Evolutionary conservation across 2,329 filamentous ascomycete species (phyloP), one percentile per base, ranked within the genome.

Genomic region (Colletotrichum endophyticum): DNA sequence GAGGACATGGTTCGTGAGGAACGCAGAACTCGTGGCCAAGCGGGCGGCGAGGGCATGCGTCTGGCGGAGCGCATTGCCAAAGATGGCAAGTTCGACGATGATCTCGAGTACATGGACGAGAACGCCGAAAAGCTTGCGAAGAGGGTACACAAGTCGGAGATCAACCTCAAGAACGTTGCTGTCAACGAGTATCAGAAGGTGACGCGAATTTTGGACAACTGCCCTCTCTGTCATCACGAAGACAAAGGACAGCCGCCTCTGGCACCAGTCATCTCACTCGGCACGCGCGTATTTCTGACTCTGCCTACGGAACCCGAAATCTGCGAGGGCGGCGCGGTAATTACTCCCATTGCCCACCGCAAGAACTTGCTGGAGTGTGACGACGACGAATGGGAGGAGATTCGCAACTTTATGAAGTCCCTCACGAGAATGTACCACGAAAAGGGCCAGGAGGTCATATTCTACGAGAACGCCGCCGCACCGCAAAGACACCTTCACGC

Each of bases 371-470:
- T 99, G n/a, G 96, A 98, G 84, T 99, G 97, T 84, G 96, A 99
- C 84, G 96, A 99, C 82, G 97, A 99, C 82, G 97, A 99, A 84
- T 99, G 98, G 98, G 97, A 99, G 83, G 97, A 99, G 85, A 94
- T 99, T 8, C 94, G 97, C 80, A 99, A 99, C 84, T 99, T 99
- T 83, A 99, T 99, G 96, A 99, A 99, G 87, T 94, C 92, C 75
- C 89, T 99, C 25, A 98, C 94, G 6, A 93, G 96, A 61, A 94
- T 98, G 92, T 99, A 99, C 85, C 95, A 98, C 86, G 94, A 96
- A 59, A 95, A 98, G 84, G 96, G 96, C 13, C 94, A 95, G 68
- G 95, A 97, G 80, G 96, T 99, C 12, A 88, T 99, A 78, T 99
- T 99, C 86, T 99, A 99, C 88, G 97, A 99, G 83, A 99, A 99